A percentile compares a stretch with the other conserved stretches of the same genome.
Conservation (phyloP, 352 stramenopile genomes). For the Globisporangium rhizosaccharum region DNA sequence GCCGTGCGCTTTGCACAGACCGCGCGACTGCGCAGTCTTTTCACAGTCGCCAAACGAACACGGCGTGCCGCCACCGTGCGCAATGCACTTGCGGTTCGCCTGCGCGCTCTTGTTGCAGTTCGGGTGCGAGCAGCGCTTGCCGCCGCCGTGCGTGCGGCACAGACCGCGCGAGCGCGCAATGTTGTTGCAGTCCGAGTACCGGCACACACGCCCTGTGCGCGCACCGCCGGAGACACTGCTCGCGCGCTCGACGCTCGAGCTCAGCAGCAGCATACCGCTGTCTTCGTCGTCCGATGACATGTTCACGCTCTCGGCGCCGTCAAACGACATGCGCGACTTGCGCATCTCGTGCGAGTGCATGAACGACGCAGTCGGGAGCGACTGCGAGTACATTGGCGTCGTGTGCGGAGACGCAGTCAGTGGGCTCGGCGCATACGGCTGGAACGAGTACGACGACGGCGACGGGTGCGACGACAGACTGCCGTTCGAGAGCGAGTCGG, state of each 20-base stretch:
- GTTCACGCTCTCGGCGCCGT: slow-evolving; percentile 47
- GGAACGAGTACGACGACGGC: slow-evolving; percentile 34
- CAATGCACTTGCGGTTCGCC: slow-evolving; percentile 86
- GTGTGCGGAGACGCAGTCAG: slow-evolving; percentile 23
- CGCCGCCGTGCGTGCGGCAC: slow-evolving; percentile 70
- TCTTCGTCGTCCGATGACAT: slow-evolving; percentile 74
- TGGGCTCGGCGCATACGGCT: slow-evolving; percentile 26
- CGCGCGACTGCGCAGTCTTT: slow-evolving; percentile 82
- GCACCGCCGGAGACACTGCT: slow-evolving; percentile 12
- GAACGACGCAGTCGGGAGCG: slow-evolving; percentile 56
- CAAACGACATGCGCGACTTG: slow-evolving; percentile 55
- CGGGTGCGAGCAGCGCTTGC: slow-evolving; percentile 76
- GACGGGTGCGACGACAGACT: slow-evolving; percentile 19
- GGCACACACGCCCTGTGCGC: slow-evolving; percentile 69
- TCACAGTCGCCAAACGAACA: slow-evolving; percentile 84
- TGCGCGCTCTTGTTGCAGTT: slow-evolving; percentile 86
- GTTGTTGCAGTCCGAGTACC: slow-evolving; percentile 82
- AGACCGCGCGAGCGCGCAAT: slow-evolving; percentile 74
- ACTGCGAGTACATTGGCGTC: slow-evolving; percentile 58
- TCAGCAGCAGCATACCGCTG: slow-evolving; percentile 59
- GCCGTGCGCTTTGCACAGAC: slow-evolving; percentile 81
- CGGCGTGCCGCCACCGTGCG: slow-evolving; percentile 75
- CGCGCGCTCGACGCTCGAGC: slow-evolving; percentile 54
- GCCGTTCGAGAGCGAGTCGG: slow-evolving; percentile 43
- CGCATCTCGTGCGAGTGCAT: slow-evolving; percentile 36